Evolutionary conservation across 495 filamentous ascomycete genomes (phyloP).

Genomic region (Tricharina praecox): DNA sequence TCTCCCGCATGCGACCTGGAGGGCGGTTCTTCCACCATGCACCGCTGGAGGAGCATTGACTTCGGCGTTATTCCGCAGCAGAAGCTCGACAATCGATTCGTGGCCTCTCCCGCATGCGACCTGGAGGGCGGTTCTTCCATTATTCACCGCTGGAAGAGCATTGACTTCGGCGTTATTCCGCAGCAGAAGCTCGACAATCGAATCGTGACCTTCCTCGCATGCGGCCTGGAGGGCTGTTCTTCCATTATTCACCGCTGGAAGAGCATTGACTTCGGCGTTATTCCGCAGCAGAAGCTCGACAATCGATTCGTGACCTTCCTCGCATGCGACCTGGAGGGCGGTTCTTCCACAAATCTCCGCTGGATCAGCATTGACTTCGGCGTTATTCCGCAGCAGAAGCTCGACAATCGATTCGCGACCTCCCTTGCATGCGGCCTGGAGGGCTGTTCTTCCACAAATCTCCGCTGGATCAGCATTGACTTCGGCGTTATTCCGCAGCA

Average conservation of each 20-base stretch:
- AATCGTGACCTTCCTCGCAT: neutral
- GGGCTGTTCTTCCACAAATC: neutral
- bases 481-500: neutral
- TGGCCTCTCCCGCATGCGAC: no score
- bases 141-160: no score
- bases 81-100: no score
- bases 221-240: neutral
- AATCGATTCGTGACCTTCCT: neutral
- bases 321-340: neutral
- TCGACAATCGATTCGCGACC: neutral
- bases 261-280: neutral
- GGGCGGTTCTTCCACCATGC: no score
- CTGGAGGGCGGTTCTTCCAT: no score
- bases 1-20: no score
- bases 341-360: neutral
- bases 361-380: neutral
- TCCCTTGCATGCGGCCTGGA: neutral
- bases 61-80: no score
- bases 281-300: neutral
- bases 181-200: neutral
- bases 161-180: neutral
- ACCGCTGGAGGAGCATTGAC: no score
- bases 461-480: neutral
- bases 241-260: neutral
- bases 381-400: neutral